Evolutionary conservation across 106 monocot species (phyloP).

Genomic region (Agapanthus africanus): DNA sequence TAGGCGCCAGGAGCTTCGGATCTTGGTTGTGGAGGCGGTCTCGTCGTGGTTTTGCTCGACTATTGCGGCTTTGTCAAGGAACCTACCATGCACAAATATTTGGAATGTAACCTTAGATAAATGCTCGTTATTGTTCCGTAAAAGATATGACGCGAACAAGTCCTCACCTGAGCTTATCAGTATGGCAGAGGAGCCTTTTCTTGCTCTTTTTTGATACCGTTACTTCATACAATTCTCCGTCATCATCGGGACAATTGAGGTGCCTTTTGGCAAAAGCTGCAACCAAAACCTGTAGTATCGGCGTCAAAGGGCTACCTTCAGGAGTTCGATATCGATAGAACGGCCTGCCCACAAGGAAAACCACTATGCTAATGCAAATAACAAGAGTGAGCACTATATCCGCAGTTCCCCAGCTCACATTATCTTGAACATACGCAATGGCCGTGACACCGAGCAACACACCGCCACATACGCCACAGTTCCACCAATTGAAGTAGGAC

Average conservation of each 20-base stretch:
- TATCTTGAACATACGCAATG: slow-evolving; percentile 59
- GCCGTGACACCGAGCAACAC: slow-evolving; percentile 49
- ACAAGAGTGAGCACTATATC: slow-evolving; percentile 26
- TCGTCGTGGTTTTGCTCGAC: slow-evolving; percentile 16
- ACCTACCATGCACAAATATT: too few relatives aligned
- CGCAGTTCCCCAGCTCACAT: slow-evolving; percentile 43
- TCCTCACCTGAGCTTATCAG: slow-evolving; percentile 38
- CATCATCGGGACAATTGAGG: slow-evolving; percentile 27
- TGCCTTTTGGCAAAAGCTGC: slow-evolving; percentile 49
- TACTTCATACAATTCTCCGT: slow-evolving; percentile 42
- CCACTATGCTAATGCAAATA: slow-evolving; percentile 31
- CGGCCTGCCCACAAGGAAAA: slow-evolving; percentile 42
- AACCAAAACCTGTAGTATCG: slow-evolving; percentile 40
- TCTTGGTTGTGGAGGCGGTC: not conserved
- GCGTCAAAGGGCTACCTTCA: slow-evolving; percentile 53
- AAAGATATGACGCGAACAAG: too few relatives aligned
- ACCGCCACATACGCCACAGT: slow-evolving; percentile 47
- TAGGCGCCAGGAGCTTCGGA: slow-evolving; percentile 31
- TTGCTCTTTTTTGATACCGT: slow-evolving; percentile 2
- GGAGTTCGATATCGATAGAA: slow-evolving; percentile 41
- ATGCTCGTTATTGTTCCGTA: too few relatives aligned
- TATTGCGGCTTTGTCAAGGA: slow-evolving; percentile 69
- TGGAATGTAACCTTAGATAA: too few relatives aligned
- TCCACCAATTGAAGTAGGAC: slow-evolving; percentile 98
- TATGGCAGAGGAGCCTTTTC: slow-evolving; percentile 51